Evolutionary conservation across 768 basidiomycete species (phyloP), one percentile per base, ranked within the genome.

Genomic region (Leccinum variicolor): DNA sequence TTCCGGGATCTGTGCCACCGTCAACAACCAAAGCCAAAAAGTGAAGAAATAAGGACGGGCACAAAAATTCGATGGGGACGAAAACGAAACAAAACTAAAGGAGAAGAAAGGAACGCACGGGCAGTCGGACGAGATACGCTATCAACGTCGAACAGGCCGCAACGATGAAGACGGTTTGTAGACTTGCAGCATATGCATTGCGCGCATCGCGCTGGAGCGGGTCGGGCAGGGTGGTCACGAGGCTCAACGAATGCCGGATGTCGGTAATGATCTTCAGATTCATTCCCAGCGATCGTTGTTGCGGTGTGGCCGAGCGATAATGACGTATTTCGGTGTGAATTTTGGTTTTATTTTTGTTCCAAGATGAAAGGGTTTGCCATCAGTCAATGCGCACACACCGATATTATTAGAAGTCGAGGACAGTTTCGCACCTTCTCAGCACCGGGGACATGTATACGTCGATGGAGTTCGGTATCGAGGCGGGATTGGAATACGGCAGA

Each of bases 401-500:
- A 7, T 25, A 19, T 29, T 41, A 8, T 0, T 0, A 6, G 14
- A n/a, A 31, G 10, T 26, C 17, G 2, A 29, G 10, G 19, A 31
- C 21, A 15, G 0, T 19, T 2, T 2, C 55, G 23, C 2, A 66
- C 65, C 49, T 58, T 34, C n/a, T 50, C 55, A 4, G 66, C 58
- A 8, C 33, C 34, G 3, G 66, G 55, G 0, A 25, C 14, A 23
- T 67, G 58, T 2, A 66, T 65, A 13, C 66, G 63, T 5, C 2
- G 21, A 36, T 17, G 65, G 0, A 66, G 57, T 21, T 66, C 66
- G 0, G 36, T 17, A 14, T 60, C 56, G 4, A 66, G 63, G 4
- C 63, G 59, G 13, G 14, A 52, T 50, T 66, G 66, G 28, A 66
- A 66, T 14, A 66, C 63, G n/a, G 66, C 60, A 4, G 66, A 67